phyloP scores from a whole-genome alignment of 371 early-diverging fungal species.

The Amoeboaphelidium protococcarum region DNA sequence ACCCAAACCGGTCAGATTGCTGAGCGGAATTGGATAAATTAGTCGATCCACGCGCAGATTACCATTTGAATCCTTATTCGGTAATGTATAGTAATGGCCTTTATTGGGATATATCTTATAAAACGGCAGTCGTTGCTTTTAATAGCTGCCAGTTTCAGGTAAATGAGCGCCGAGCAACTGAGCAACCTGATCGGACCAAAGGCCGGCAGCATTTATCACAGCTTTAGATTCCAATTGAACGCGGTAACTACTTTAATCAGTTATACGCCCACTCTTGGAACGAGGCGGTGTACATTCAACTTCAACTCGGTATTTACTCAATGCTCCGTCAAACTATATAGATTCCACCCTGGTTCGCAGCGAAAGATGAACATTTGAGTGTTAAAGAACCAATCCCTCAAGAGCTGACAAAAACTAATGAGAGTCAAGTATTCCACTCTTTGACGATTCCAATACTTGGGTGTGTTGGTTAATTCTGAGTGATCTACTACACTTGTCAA shows the following conservation, averaged over 20 bases:
- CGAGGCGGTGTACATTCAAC: neutral
- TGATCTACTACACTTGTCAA: conserved; percentile 18
- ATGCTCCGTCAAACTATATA: conserved; percentile 9
- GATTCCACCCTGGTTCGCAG: conserved; percentile 18
- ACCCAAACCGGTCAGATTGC: conserved; percentile 38
- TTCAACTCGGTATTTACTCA: conserved; percentile 18
- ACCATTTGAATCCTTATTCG: conserved; percentile 9
- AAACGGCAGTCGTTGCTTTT: neutral
- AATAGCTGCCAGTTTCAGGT: conserved; percentile 3
- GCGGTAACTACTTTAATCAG: conserved; percentile 2
- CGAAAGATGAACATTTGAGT: conserved; percentile 21
- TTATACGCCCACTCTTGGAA: neutral
- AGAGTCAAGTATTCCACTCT: conserved; percentile 58
- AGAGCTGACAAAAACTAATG: conserved; percentile 36
- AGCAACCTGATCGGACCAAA: conserved; percentile 35
- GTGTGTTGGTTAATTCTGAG: no score
- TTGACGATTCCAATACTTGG: conserved; percentile 35
- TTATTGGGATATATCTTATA: conserved; percentile 30
- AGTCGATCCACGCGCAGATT: conserved; percentile 25
- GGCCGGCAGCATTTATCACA: conserved; percentile 53
- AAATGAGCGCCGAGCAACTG: conserved; percentile 14
- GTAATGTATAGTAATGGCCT: conserved; percentile 44
- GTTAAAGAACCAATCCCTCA: conserved; percentile 12
- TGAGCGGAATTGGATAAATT: conserved; percentile 62
- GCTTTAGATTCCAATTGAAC: conserved; percentile 18